Evolutionary conservation across 331 rosid species (phyloP), one percentile per base, ranked within the genome.

Genomic region (Quercus lobata): DNA sequence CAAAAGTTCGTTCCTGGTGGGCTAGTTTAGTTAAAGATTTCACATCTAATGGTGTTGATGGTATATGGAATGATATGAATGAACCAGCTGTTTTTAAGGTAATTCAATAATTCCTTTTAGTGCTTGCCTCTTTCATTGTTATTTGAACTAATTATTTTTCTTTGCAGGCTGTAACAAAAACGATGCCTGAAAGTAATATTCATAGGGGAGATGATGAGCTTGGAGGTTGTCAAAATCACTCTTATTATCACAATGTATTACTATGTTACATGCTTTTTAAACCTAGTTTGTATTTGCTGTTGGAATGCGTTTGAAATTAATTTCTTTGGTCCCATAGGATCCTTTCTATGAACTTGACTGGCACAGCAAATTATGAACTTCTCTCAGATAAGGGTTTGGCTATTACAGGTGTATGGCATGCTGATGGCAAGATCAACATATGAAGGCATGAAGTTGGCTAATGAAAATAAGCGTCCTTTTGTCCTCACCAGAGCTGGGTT

Each of bases 1-100:
- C 88, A 77, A 92, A 89, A 88, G 92, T 63, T 78, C 92, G 97
- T 63, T 83, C 88, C 25, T 94, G 98, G 98, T 94, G 98, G 98
- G 89, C 95, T 34, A 86, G 76, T 79, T 85, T 94, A 83, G 98
- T 94, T 44, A 92, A 89, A 87, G 97, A 91, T 80, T 94, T 92
- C 76, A 71, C 76, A 85, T 78, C 87, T 75, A 89, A 87, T 68
- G 98, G 97, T 80, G 97, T 91, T 82, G 97, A 94, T 73, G 98
- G 98, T 73, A 94, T 94, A 84, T 94, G 98, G 97, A 94, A 94
- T 81, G 98, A 94, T 86, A 92, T 92, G 97, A 94, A 94, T 72
- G 98, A 94, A 84, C 98, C 98, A 5, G 83, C 98, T 37, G 57
- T 94, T 62, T 91, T 94, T 63, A 92, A 89, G 98, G 98, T 92